phyloP scores from a whole-genome alignment of 106 monocot species.

The Dendrobium chrysotoxum region DNA sequence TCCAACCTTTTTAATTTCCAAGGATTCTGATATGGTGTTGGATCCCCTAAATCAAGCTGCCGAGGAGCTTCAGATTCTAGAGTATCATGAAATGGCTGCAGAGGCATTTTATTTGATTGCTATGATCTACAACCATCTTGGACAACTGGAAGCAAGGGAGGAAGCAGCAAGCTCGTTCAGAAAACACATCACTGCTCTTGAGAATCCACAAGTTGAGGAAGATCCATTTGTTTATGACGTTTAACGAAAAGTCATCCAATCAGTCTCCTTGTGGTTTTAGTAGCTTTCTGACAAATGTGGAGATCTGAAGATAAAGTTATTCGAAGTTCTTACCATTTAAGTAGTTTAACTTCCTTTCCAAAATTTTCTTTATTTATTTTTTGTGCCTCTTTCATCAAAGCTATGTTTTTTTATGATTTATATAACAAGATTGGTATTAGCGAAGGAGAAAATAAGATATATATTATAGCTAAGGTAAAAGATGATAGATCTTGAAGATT shows the following conservation, averaged over 20 bases:
- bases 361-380: no score
- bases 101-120: constrained; percentile 88
- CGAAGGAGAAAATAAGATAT: no score
- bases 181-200: constrained; percentile 45
- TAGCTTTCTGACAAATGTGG: background rate
- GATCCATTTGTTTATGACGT: constrained; percentile 11
- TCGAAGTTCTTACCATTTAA: no score
- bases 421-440: no score
- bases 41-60: constrained; percentile 77
- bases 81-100: constrained; percentile 85
- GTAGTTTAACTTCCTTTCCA: no score
- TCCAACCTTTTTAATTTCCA: constrained; percentile 57
- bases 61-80: constrained; percentile 68
- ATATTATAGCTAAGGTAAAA: no score
- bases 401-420: no score
- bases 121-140: constrained; percentile 56
- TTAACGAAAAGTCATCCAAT: background rate
- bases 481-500: no score
- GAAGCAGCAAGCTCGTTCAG: constrained; percentile 68
- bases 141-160: constrained; percentile 60
- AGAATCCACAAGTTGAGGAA: constrained; percentile 36
- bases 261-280: background rate
- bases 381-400: no score
- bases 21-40: constrained; percentile 52
- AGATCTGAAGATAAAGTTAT: background rate